These are phyloP conservation scores for Mortierella sp. DNA, from an alignment of 371 early-diverging fungal species.

Conservation along the genomic window DNA sequence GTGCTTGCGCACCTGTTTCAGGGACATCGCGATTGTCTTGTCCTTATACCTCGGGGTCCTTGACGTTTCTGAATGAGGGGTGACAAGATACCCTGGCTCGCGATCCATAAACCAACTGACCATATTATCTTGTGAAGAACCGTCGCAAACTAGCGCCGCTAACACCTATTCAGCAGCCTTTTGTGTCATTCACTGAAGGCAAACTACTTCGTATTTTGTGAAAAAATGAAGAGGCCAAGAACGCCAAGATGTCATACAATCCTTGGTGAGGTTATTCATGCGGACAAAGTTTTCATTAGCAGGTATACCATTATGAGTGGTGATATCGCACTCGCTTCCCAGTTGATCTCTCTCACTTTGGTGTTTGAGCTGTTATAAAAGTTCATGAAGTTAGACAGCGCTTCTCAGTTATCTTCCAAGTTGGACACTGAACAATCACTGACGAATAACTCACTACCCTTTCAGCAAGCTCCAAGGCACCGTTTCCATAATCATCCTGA, in stretches of 20 bases:
- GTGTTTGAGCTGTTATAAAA: constrained; percentile 13
- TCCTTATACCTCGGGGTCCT: background rate
- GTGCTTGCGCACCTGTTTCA: background rate
- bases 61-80: background rate
- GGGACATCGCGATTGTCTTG: background rate
- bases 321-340: constrained; percentile 4
- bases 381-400: background rate
- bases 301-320: background rate
- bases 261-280: constrained; percentile 2
- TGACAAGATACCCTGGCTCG: background rate
- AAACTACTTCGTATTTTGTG: constrained; percentile 3
- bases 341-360: background rate
- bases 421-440: too few relatives aligned
- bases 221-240: constrained; percentile 7
- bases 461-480: background rate
- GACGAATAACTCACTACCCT: constrained; percentile 8
- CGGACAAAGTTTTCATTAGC: constrained; percentile 17
- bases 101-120: too few relatives aligned
- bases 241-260: background rate
- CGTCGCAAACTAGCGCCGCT: too few relatives aligned
- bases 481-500: background rate
- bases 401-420: background rate
- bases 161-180: too few relatives aligned
- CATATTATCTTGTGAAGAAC: too few relatives aligned
- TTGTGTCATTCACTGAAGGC: too few relatives aligned